A percentile compares a stretch with the other conserved stretches of the same genome.
Conservation (phyloP, 148 eudicot species). For the Suaeda aralocaspica region DNA sequence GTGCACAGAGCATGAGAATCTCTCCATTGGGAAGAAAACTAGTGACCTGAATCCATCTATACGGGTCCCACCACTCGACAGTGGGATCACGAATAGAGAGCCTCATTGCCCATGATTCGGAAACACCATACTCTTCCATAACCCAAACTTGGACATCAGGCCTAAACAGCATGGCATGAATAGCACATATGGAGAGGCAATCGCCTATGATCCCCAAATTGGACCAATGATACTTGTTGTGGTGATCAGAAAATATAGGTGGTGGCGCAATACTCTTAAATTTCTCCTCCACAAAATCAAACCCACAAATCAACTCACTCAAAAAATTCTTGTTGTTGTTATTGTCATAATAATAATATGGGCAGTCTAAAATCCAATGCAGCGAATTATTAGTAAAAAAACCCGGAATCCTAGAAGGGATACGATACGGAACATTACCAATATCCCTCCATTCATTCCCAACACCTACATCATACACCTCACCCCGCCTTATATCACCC, state of each 20-base stretch:
- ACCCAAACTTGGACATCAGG: slow-evolving; percentile 35
- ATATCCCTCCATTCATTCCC: slow-evolving; percentile 32
- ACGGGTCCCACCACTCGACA: slow-evolving; percentile 44
- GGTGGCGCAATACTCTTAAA: slow-evolving; percentile 28
- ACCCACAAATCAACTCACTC: slow-evolving; percentile 27
- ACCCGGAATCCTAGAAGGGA: slow-evolving; percentile 32
- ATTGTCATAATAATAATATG: neutral
- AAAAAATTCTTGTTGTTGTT: neutral
- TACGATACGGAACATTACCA: slow-evolving; percentile 21
- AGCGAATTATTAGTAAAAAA: slow-evolving; percentile 28
- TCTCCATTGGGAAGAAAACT: slow-evolving; percentile 19
- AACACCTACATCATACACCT: slow-evolving; percentile 26
- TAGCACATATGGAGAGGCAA: slow-evolving; percentile 30
- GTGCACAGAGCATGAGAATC: slow-evolving; percentile 28
- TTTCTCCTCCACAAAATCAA: slow-evolving; percentile 35
- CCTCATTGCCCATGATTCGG: slow-evolving; percentile 34
- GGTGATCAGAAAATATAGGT: slow-evolving; percentile 16
- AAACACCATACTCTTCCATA: slow-evolving; percentile 38
- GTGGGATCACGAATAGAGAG: slow-evolving; percentile 34
- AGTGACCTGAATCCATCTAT: slow-evolving; percentile 34
- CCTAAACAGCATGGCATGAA: slow-evolving; percentile 32
- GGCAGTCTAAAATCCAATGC: slow-evolving; percentile 33
- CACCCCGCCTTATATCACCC: slow-evolving; percentile 6
- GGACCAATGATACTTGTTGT: slow-evolving; percentile 25
- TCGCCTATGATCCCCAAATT: slow-evolving; percentile 33